phyloP scores from a whole-genome alignment of 768 basidiomycete genomes.

The Hygrocybe punicea region DNA sequence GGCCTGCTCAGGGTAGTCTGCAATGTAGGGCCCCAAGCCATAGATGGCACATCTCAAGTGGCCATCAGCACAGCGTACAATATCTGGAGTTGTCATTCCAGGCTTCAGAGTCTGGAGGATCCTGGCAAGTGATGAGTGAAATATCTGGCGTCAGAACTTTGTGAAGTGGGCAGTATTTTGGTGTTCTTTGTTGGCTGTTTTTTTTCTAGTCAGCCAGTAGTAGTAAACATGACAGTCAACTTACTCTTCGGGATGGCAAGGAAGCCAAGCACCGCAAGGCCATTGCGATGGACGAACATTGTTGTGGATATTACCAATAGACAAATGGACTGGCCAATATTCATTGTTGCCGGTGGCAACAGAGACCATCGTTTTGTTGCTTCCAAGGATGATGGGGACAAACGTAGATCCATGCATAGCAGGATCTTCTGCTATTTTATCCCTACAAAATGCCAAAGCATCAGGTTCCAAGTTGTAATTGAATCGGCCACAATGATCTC shows the following conservation, averaged over 20 bases:
- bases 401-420: conserved; percentile 27
- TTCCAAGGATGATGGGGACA: conserved; percentile 35
- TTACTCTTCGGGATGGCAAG: conserved; percentile 29
- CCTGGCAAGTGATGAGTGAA: conserved; percentile 26
- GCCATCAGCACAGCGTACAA: conserved; percentile 28
- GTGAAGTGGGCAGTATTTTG: conserved; percentile 18
- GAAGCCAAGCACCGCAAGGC: conserved; percentile 27
- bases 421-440: conserved; percentile 8
- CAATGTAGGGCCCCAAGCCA: conserved; percentile 37
- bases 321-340: conserved; percentile 36
- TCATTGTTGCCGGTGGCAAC: conserved; percentile 37
- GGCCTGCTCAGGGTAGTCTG: conserved; percentile 40
- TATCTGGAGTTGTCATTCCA: conserved; percentile 24
- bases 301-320: conserved; percentile 34
- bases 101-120: conserved; percentile 21
- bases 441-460: background rate
- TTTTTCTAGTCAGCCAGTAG: background rate
- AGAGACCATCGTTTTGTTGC: conserved; percentile 39
- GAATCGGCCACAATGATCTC: background rate
- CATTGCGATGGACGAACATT: conserved; percentile 31
- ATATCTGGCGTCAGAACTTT: conserved; percentile 29
- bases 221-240: background rate
- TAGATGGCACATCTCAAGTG: conserved; percentile 29
- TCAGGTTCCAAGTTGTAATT: no score
- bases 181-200: conserved; percentile 7